Evolutionary conservation across 371 early-diverging fungal genomes (phyloP).

Genomic region (Dinochytrium kinnereticum): DNA sequence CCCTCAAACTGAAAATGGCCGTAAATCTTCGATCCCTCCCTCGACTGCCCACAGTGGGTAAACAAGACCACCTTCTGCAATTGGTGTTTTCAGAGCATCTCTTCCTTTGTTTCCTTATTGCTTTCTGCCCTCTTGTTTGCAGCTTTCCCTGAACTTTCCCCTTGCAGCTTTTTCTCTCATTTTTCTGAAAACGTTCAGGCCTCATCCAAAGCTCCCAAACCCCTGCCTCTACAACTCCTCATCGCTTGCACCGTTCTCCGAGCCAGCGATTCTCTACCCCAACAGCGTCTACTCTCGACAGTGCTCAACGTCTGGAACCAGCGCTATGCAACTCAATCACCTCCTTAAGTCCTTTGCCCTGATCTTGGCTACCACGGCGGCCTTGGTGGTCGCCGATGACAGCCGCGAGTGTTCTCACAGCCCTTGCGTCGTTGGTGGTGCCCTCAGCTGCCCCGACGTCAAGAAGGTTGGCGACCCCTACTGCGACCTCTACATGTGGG

Average conservation of each 20-base stretch:
- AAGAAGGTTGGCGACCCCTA: constrained; percentile 1
- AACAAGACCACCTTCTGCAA: too few species aligned
- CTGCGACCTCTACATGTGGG: constrained; percentile 22
- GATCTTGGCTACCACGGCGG: background rate
- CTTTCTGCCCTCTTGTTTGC: too few species aligned
- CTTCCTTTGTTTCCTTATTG: too few species aligned
- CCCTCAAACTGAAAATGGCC: too few species aligned
- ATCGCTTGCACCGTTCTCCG: background rate
- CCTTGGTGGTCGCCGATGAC: background rate
- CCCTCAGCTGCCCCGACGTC: background rate
- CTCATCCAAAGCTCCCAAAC: too few species aligned
- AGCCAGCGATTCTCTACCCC: background rate
- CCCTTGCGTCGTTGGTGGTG: constrained; percentile 12
- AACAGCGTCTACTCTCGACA: too few species aligned
- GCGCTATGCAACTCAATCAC: too few species aligned
- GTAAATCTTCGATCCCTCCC: too few species aligned
- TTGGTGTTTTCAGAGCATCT: too few species aligned
- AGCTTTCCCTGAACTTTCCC: too few species aligned
- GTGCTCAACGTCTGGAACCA: background rate
- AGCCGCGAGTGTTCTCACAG: background rate
- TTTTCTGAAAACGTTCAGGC: background rate
- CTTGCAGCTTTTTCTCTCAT: background rate
- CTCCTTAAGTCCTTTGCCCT: constrained; percentile 4
- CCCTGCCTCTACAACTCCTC: too few species aligned
- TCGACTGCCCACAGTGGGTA: too few species aligned